Base-by-base conservation (phyloP, 2,329 filamentous ascomycete species). In the Cephalotrichum gorgonifer region DNA sequence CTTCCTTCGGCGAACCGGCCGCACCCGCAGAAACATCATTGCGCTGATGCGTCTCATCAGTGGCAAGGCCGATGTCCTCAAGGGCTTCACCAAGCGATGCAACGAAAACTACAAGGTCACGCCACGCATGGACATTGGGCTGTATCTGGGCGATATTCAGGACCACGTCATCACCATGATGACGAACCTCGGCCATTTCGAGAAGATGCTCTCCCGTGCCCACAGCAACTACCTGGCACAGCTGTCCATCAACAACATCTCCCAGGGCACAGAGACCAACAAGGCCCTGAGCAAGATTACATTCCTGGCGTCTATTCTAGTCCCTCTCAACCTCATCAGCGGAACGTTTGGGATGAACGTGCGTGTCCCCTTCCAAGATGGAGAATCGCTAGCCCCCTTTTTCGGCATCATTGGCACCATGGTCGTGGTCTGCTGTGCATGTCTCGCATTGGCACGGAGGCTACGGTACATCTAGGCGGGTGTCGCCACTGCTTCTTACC, bases 141-240 rank as follows among this genome's bases (percentile, higher is more conserved):
- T 98, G 59, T 98, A 98, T 62, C 78, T 98, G 31, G 88, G 88
- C 60, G 93, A 98, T 68, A 96, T 98, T 55, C 93, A 98, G 67
- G 93, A 98, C 68, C 93, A 98, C 76, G 91, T 98, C 48, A 88
- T 98, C 52, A 98, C 93, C 43, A 97, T 97, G 91, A 95, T 95
- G 78, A 93, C 87, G 57, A 98, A 95, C 66, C 68, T 98, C 58
- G 82, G 82, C 1, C 93, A 98, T 64, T 96, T 95, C 57, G 93
- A 98, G 65, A 97, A 97, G 75, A 96, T 98, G 77, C 77, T 98
- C 45, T 90, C 86, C 26, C 85, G 93, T 22, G 86, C 87, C 2
- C 93, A 98, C 71, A 88, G 86, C 72, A 98, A 97, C 65, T 97
- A 98, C 62, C 77, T 98, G 33, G 91, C 93, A 1, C 93, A 96